Conservation (phyloP, 2,329 filamentous ascomycete species). For the Colletotrichum camelliae region DNA sequence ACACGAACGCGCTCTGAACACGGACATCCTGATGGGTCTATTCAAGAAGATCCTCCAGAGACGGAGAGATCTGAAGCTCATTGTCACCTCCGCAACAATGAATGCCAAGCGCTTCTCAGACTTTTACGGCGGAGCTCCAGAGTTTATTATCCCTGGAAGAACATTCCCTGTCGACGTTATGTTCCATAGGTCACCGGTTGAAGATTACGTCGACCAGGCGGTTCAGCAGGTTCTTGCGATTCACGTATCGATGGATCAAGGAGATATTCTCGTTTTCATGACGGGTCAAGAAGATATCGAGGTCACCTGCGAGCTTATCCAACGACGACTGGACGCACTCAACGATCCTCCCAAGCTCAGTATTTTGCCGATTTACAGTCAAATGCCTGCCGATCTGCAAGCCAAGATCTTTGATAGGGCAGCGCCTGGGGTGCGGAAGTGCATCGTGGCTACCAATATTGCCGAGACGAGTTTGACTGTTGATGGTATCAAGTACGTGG, state of each 20-base stretch:
- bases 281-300: constrained; percentile 99
- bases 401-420: constrained; percentile 97
- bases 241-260: constrained; percentile 90
- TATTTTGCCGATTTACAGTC: constrained; percentile 97
- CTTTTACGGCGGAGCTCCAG: constrained; percentile 94
- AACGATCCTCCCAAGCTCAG: constrained; percentile 95
- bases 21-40: constrained; percentile 94
- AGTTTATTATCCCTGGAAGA: constrained; percentile 93
- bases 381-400: constrained; percentile 98
- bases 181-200: constrained; percentile 92
- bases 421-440: constrained; percentile 88
- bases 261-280: constrained; percentile 99
- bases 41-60: constrained; percentile 96
- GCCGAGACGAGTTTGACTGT: constrained; percentile 98
- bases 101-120: constrained; percentile 95
- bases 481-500: constrained; percentile 99
- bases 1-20: constrained; percentile 95
- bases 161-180: constrained; percentile 98
- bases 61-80: constrained; percentile 89
- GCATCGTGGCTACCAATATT: constrained; percentile 98
- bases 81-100: constrained; percentile 98
- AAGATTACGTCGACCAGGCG: constrained; percentile 96
- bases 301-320: constrained; percentile 90
- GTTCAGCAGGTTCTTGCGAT: constrained; percentile 96
- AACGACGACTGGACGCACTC: constrained; percentile 83